phyloP scores from a whole-genome alignment of 495 filamentous ascomycete genomes.

The Clohesyomyces aquaticus region DNA sequence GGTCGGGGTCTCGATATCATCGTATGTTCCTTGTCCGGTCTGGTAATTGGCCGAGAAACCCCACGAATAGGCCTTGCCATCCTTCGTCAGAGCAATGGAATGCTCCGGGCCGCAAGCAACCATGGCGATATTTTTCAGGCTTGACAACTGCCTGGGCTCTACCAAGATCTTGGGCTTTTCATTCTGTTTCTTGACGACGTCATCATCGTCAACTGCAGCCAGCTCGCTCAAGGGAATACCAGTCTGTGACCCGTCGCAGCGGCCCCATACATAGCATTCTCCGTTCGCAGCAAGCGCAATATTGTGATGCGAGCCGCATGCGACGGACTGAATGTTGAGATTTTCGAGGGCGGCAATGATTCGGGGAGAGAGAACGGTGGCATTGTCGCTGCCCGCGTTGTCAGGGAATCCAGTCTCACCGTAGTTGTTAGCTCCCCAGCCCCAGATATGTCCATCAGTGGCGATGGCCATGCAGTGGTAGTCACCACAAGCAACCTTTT shows the following conservation, averaged over 20 bases:
- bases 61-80: constrained; percentile 69
- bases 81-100: constrained; percentile 60
- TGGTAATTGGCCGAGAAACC: constrained; percentile 70
- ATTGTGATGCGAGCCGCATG: constrained; percentile 72
- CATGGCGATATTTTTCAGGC: constrained; percentile 50
- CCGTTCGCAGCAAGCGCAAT: constrained; percentile 64
- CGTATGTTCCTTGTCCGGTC: constrained; percentile 64
- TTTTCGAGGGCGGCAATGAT: constrained; percentile 62
- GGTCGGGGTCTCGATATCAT: constrained; percentile 62
- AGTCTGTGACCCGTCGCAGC: constrained; percentile 65
- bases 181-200: constrained; percentile 58
- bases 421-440: constrained; percentile 89
- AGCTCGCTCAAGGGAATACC: constrained; percentile 60
- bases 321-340: constrained; percentile 57
- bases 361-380: constrained; percentile 61
- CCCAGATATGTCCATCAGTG: constrained; percentile 69
- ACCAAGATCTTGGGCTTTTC: constrained; percentile 61
- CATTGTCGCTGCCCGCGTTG: constrained; percentile 68
- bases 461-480: constrained; percentile 80
- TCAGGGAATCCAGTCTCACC: constrained; percentile 75
- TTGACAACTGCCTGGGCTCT: constrained; percentile 55
- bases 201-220: constrained; percentile 56
- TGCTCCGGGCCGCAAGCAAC: constrained; percentile 62
- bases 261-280: constrained; percentile 69
- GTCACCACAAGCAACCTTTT: constrained; percentile 62